phyloP scores from a whole-genome alignment of 306 rosid species.

The Medicago lupulina region DNA sequence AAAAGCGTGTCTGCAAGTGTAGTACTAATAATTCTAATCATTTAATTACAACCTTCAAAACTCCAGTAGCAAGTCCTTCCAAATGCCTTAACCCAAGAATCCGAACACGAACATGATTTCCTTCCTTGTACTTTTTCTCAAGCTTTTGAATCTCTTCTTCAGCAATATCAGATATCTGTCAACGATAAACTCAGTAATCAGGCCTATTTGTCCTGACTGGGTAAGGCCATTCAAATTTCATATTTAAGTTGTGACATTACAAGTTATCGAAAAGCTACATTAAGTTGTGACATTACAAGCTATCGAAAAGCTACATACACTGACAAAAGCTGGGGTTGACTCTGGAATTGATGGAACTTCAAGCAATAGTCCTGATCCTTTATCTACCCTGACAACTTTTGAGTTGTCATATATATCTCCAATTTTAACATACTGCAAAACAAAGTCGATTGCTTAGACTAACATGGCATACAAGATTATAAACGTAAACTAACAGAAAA shows the following conservation, averaged over 20 bases:
- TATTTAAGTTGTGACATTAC: slow-evolving; percentile 14
- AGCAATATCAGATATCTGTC: slow-evolving; percentile 80
- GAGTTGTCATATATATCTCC: slow-evolving; percentile 84
- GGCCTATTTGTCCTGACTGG: slow-evolving; percentile 21
- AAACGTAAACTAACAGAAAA: slow-evolving; percentile 21
- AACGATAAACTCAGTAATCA: slow-evolving; percentile 36
- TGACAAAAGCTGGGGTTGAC: slow-evolving; percentile 81
- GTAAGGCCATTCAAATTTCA: slow-evolving; percentile 32
- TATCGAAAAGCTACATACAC: slow-evolving; percentile 58
- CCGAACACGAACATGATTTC: slow-evolving; percentile 78
- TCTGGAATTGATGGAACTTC: slow-evolving; percentile 74
- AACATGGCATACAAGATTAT: slow-evolving; percentile 23
- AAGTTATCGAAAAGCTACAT: slow-evolving; percentile 45
- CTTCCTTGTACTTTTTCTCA: slow-evolving; percentile 90
- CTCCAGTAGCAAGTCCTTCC: slow-evolving; percentile 95
- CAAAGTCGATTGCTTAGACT: slow-evolving; percentile 36
- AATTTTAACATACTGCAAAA: slow-evolving; percentile 69
- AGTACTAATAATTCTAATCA: slow-evolving; percentile 11
- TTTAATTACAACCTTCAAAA: slow-evolving; percentile 68
- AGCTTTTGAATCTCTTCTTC: slow-evolving; percentile 75
- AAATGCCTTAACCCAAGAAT: slow-evolving; percentile 85
- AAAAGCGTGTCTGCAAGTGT: not conserved
- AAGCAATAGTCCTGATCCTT: slow-evolving; percentile 78
- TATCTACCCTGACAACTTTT: slow-evolving; percentile 89
- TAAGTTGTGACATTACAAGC: slow-evolving; percentile 26